phyloP scores from a whole-genome alignment of 2,329 filamentous ascomycete genomes.

The Diplodia corticola region DNA sequence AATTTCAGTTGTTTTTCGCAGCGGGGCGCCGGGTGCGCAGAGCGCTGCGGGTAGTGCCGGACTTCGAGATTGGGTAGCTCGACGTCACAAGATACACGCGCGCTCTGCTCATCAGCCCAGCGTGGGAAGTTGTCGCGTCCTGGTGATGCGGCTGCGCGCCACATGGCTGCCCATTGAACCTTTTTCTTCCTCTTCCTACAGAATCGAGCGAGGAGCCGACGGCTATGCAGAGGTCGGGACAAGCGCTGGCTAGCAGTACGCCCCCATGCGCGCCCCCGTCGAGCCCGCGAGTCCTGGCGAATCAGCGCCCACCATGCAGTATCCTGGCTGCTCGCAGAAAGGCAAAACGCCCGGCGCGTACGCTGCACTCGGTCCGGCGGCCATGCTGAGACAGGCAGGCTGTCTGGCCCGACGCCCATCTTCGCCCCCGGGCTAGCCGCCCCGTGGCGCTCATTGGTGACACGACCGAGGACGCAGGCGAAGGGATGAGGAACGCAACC shows the following conservation, averaged over 20 bases:
- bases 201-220: background rate
- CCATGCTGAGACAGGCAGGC: constrained; percentile 4
- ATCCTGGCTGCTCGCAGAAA: background rate
- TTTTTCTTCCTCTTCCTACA: background rate
- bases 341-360: background rate
- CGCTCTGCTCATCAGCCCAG: background rate
- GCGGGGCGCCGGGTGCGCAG: background rate
- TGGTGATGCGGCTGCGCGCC: background rate
- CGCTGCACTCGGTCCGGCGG: background rate
- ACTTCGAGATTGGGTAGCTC: background rate
- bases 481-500: background rate
- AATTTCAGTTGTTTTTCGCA: background rate
- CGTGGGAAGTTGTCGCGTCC: background rate
- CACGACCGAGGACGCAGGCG: background rate
- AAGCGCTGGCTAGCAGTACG: background rate
- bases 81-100: background rate
- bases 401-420: background rate
- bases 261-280: background rate
- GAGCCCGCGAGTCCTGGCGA: background rate
- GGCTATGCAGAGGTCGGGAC: constrained; percentile 6
- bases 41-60: background rate
- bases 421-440: background rate
- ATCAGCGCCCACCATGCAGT: background rate
- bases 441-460: background rate
- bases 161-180: background rate